These are phyloP conservation scores for Lactarius quietus DNA, from an alignment of 768 basidiomycete genomes.

Conservation along the genomic window DNA sequence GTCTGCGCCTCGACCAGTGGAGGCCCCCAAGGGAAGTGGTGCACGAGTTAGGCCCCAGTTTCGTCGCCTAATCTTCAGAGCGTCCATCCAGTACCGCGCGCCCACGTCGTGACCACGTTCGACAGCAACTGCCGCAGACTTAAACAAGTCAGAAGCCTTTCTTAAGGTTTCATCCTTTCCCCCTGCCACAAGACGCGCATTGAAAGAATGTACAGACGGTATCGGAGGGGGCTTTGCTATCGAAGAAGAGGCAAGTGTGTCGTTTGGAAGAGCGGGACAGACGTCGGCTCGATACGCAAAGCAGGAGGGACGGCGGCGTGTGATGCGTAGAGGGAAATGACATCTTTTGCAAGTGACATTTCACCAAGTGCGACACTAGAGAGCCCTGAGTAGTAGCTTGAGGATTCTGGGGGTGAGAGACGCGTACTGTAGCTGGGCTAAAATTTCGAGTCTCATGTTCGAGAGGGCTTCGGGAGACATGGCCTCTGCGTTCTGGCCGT, in stretches of 20 bases:
- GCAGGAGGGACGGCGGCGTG: background rate
- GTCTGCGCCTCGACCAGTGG: constrained; percentile 73
- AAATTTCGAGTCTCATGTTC: constrained; percentile 68
- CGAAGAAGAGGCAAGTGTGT: constrained; percentile 53
- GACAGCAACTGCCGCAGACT: constrained; percentile 63
- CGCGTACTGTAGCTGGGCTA: constrained; percentile 71
- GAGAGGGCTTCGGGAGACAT: constrained; percentile 74
- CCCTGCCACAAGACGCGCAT: constrained; percentile 67
- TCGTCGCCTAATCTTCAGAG: constrained; percentile 65
- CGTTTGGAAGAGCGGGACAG: constrained; percentile 14
- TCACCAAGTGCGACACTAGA: constrained; percentile 71
- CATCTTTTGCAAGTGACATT: constrained; percentile 71
- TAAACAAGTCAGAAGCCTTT: constrained; percentile 69
- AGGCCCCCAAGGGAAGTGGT: constrained; percentile 66
- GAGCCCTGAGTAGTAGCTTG: background rate
- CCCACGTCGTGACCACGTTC: constrained; percentile 57
- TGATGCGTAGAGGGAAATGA: constrained; percentile 57
- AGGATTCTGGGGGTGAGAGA: background rate
- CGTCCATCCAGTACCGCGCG: constrained; percentile 80
- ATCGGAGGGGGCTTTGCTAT: constrained; percentile 54
- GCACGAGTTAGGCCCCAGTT: constrained; percentile 84
- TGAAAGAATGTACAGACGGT: constrained; percentile 63
- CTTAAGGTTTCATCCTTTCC: constrained; percentile 79
- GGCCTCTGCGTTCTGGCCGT: constrained; percentile 37
- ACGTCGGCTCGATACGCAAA: background rate